Evolutionary conservation across 2,329 filamentous ascomycete genomes (phyloP), one percentile per base, ranked within the genome.

Genomic region (Sclerotinia nivalis): DNA sequence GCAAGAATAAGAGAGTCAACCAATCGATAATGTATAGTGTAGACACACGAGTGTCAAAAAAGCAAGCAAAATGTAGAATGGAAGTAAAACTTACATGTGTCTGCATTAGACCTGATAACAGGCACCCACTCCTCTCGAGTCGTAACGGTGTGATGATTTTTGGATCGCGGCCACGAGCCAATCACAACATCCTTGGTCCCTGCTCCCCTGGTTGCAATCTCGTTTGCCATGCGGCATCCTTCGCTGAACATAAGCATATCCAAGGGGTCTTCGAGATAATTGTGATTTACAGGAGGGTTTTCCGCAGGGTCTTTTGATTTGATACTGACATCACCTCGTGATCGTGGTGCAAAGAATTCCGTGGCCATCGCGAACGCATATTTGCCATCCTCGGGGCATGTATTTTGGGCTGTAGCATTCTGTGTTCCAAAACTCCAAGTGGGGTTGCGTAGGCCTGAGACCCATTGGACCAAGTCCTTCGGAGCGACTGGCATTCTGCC

Each of bases 211-310:
- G 4, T 59, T 58, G 28, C 31, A 59, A 67, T 59, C 10, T 67
- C 13, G 3, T 40, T 59, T 12, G 31, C 43, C 43, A 31, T 47
- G 13, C 54, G 8, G n/a, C 43, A 67, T 15, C 28, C 43, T 18
- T 59, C n/a, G 43, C 43, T 59, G 25, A 59, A 67, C 4, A 67
- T 28, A 25, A 67, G 40, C 43, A 59, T 49, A 31, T 59, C 54
- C 28, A 67, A 58, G 1, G 40, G 40, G 22, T 40, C 43, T 13
- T 50, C 43, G 31, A 59, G 28, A 67, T 67, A 58, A 0, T 34
- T 15, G 5, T 50, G 52, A 49, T 58, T 49, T 10, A 67, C 28
- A 1, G 18, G 13, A 13, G 52, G 54, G 8, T 58, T 67, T 49
- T 20, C 43, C 6, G 28, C 37, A 22, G 65, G 40, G 10, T 58